Conservation (phyloP, 345 rosid species). For the Trapa bicornis region DNA sequence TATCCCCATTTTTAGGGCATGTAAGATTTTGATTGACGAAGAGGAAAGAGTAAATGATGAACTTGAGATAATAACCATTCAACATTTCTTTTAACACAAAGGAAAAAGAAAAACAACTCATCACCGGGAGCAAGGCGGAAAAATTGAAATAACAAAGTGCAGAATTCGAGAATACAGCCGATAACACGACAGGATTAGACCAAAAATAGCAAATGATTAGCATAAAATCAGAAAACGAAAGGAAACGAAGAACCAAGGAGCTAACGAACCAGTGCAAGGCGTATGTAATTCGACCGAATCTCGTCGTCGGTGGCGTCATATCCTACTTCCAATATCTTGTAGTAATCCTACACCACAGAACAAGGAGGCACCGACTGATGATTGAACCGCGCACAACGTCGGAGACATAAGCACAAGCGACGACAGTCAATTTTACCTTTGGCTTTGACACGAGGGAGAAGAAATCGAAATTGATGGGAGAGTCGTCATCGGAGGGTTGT, state of each 20-base stretch:
- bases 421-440: conserved; percentile 29
- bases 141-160: background rate
- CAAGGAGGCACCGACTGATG: conserved; percentile 2
- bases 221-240: background rate
- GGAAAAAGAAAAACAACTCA: background rate
- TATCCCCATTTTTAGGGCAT: background rate
- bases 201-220: background rate
- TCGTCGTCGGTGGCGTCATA: conserved; percentile 74
- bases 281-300: conserved; percentile 85
- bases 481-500: conserved; percentile 16
- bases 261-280: conserved; percentile 69
- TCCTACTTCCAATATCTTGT: conserved; percentile 70
- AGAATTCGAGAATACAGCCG: background rate
- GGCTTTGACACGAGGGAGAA: conserved; percentile 47
- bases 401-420: background rate
- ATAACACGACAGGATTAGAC: background rate
- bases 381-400: background rate
- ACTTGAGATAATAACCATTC: background rate
- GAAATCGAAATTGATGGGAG: conserved; percentile 49
- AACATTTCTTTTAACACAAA: background rate
- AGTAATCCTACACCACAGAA: conserved; percentile 53
- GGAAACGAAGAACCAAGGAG: background rate
- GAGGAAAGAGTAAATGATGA: background rate
- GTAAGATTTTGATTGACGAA: background rate
- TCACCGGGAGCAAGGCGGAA: background rate